Evolutionary conservation across 2,329 filamentous ascomycete species (phyloP).

Genomic region (Penicillium expansum): DNA sequence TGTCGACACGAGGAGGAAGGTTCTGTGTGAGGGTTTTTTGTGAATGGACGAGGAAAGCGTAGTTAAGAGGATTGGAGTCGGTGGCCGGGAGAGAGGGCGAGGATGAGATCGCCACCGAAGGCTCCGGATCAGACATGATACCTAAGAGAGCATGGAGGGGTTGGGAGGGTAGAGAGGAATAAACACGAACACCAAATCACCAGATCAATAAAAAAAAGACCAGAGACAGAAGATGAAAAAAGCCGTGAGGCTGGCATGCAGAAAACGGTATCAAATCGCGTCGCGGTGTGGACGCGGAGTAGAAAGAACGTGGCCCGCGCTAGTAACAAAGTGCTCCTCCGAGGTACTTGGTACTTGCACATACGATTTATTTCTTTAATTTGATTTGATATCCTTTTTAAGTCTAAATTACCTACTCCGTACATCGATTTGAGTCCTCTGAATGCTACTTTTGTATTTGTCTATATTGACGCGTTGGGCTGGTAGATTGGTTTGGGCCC

Average conservation of each 20-base stretch:
- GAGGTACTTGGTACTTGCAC: constrained; percentile 14
- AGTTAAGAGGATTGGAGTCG: constrained; percentile 39
- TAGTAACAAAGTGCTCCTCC: constrained; percentile 19
- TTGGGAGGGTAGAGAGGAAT: constrained; percentile 9
- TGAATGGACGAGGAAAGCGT: constrained; percentile 61
- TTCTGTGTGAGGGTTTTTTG: constrained; percentile 56
- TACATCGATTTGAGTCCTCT: not conserved
- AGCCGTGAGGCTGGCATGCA: constrained; percentile 23
- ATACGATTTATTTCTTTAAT: not conserved
- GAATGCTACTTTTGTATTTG: not conserved
- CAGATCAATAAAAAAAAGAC: constrained; percentile 8
- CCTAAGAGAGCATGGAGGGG: constrained; percentile 17
- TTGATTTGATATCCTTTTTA: not conserved
- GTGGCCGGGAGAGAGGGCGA: constrained; percentile 34
- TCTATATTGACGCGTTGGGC: not conserved
- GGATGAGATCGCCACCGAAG: constrained; percentile 33
- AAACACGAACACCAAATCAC: constrained; percentile 8
- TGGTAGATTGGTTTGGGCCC: not conserved
- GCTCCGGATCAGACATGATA: constrained; percentile 39
- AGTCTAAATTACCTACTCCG: not conserved
- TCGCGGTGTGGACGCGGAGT: constrained; percentile 37
- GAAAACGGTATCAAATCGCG: constrained; percentile 29
- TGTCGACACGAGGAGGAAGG: constrained; percentile 57
- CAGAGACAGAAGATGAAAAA: constrained; percentile 4
- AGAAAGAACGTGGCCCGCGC: constrained; percentile 28